These are phyloP conservation scores for Goffeauzyma gilvescens DNA, from an alignment of 768 basidiomycete species.

Conservation along the genomic window DNA sequence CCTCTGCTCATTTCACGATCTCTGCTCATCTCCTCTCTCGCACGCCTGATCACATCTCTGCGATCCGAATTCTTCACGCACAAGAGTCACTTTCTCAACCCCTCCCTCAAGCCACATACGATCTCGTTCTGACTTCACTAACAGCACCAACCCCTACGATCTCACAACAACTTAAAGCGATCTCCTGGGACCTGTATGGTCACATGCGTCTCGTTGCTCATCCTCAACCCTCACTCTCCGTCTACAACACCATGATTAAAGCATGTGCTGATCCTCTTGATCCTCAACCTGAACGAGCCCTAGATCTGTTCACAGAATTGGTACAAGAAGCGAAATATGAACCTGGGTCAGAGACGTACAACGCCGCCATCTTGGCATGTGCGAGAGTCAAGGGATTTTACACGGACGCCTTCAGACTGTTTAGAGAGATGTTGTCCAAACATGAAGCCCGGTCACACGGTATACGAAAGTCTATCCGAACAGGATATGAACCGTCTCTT, in stretches of 20 bases:
- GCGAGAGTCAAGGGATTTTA: constrained; percentile 44
- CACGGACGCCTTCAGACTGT: constrained; percentile 62
- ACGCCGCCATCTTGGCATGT: constrained; percentile 64
- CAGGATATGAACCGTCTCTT: constrained; percentile 39
- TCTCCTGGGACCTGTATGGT: constrained; percentile 82
- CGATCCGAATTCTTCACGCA: no score
- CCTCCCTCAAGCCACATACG: no score
- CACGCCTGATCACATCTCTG: no score
- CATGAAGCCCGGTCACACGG: constrained; percentile 24
- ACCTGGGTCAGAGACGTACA: constrained; percentile 54
- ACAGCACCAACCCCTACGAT: constrained; percentile 24
- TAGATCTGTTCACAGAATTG: constrained; percentile 90
- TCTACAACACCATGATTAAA: constrained; percentile 73
- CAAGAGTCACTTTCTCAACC: no score
- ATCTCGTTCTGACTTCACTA: no score
- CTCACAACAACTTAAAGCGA: constrained; percentile 37
- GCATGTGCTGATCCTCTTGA: constrained; percentile 45
- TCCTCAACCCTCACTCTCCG: constrained; percentile 47
- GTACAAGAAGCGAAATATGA: constrained; percentile 46
- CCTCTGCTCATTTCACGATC: no score
- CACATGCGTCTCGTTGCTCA: constrained; percentile 96
- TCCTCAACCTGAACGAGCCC: constrained; percentile 70
- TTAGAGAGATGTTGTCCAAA: constrained; percentile 54
- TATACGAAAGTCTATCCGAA: constrained; percentile 21
- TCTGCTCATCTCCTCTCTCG: no score